Evolutionary conservation across 2,329 filamentous ascomycete genomes (phyloP), one percentile per base, ranked within the genome.

Genomic region (Beauveria rudraprayagi): DNA sequence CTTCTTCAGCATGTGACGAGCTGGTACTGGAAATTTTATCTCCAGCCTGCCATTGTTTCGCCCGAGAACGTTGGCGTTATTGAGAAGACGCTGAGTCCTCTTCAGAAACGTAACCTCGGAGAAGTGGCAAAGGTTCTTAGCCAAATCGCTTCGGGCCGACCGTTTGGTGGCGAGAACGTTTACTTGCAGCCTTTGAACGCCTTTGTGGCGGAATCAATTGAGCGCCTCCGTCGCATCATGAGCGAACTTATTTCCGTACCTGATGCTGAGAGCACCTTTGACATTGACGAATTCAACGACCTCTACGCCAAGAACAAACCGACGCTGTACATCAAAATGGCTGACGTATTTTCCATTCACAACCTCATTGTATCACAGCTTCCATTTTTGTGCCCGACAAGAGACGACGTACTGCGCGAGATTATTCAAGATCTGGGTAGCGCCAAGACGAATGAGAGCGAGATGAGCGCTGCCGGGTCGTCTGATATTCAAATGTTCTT

Each of bases 281-380:
- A 97, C 73, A 97, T 99, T 71, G 94, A 99, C 71, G 94, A 97
- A 72, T 99, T 94, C 83, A 97, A 97, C 71, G 94, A 99, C 70
- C 82, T 99, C 7, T 97, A 97, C 71, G 90, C 93, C 61, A 92
- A 95, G 73, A 94, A 92, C 65, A 96, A 96, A 75, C 94, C 94
- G 7, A 97, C 93, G 0, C 81, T 99, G n/a, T 99, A 97, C 78
- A 96, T 99, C 79, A 99, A 99, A 77, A 93, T 99, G 84, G 85
- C 90, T 17, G 94, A 99, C 72, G 92, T 99, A 61, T 97, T 99
- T 72, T 90, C 93, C 54, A 93, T 99, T 62, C 95, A 99, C 75
- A 91, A 88, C 65, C 82, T 97, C 24, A 83, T 97, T 60, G 87
- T 91, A 3, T 81, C 87, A 26, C 91, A 97, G 67, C 83, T 97